These are phyloP conservation scores for Pythium volutum DNA, from an alignment of 352 stramenopile genomes.

Conservation along the genomic window DNA sequence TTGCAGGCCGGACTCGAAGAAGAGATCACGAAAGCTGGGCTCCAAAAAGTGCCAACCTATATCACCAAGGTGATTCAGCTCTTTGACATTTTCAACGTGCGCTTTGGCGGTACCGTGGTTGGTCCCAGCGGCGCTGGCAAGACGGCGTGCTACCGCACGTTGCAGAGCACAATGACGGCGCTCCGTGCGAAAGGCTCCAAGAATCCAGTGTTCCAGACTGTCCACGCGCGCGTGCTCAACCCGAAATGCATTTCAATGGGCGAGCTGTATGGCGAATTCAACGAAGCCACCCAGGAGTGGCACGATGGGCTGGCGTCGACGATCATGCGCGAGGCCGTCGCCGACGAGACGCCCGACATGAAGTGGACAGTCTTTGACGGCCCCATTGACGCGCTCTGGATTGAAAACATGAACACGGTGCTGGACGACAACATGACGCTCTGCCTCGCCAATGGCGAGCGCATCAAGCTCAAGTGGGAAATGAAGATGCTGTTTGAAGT, in stretches of 20 bases:
- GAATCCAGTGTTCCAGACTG: conserved; percentile 59
- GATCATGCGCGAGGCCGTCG: conserved; percentile 86
- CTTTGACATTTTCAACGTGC: conserved; percentile 88
- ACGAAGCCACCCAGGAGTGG: conserved; percentile 93
- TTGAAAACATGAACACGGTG: conserved; percentile 92
- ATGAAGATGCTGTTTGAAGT: conserved; percentile 94
- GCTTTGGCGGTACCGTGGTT: conserved; percentile 95
- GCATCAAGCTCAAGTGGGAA: conserved; percentile 81
- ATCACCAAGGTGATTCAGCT: conserved; percentile 88
- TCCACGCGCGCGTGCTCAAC: conserved; percentile 89
- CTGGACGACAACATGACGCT: conserved; percentile 89
- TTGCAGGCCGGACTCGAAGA: conserved; percentile 88
- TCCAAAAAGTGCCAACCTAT: conserved; percentile 85
- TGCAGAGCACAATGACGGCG: conserved; percentile 66
- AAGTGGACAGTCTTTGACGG: conserved; percentile 93
- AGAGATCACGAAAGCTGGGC: conserved; percentile 60
- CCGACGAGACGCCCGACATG: conserved; percentile 70
- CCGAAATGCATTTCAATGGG: conserved; percentile 96
- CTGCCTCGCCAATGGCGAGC: conserved; percentile 83
- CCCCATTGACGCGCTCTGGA: conserved; percentile 90
- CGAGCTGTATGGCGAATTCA: conserved; percentile 94
- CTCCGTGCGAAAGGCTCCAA: conserved; percentile 78
- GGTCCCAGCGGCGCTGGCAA: conserved; percentile 90
- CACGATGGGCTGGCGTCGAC: conserved; percentile 91
- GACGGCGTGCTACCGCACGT: conserved; percentile 69